A percentile compares a stretch with the other conserved stretches of the same genome.
Evolutionary conservation across 1,284 basidiomycete species (phyloP).

Genomic region (Malassezia obtusa): DNA sequence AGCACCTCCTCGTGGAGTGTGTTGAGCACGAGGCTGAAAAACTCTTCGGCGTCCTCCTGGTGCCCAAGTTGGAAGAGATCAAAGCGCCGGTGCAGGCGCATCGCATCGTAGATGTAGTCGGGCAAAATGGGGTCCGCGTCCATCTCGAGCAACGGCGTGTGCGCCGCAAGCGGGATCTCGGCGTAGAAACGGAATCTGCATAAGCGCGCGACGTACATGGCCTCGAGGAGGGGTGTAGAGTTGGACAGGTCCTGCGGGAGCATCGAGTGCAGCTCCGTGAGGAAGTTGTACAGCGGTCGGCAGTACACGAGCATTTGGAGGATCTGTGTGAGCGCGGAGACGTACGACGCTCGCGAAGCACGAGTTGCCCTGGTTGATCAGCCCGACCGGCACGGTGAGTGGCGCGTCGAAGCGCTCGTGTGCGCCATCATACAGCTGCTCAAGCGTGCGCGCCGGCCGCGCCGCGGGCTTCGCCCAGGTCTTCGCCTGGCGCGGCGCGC

Average conservation of each 20-base stretch:
- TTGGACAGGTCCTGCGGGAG: slow-evolving; percentile 52
- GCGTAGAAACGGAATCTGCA: slow-evolving; percentile 21
- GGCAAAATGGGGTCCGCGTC: slow-evolving; percentile 63
- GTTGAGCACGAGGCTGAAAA: slow-evolving; percentile 92
- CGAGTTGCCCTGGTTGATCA: slow-evolving; percentile 92
- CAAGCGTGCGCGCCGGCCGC: neutral
- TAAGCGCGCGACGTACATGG: slow-evolving; percentile 63
- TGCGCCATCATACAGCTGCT: slow-evolving; percentile 16
- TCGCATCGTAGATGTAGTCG: slow-evolving; percentile 82
- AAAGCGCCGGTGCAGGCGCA: slow-evolving; percentile 87
- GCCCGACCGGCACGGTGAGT: slow-evolving; percentile 62
- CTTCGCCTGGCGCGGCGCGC: neutral
- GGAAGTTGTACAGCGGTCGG: slow-evolving; percentile 70
- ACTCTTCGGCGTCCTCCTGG: slow-evolving; percentile 97
- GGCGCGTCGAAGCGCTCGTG: slow-evolving; percentile 41
- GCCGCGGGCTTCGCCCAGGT: neutral
- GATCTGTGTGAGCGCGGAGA: slow-evolving; percentile 50
- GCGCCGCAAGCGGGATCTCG: slow-evolving; percentile 20
- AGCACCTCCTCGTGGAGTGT: slow-evolving; percentile 87
- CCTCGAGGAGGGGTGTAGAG: slow-evolving; percentile 69
- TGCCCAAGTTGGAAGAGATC: slow-evolving; percentile 86
- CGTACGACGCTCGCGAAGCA: slow-evolving; percentile 84
- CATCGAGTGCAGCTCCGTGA: slow-evolving; percentile 61
- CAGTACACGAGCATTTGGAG: slow-evolving; percentile 84
- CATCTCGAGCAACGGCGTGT: slow-evolving; percentile 11